Evolutionary conservation across 2,329 filamentous ascomycete species (phyloP).

Genomic region (Xylariaceae sp.): DNA sequence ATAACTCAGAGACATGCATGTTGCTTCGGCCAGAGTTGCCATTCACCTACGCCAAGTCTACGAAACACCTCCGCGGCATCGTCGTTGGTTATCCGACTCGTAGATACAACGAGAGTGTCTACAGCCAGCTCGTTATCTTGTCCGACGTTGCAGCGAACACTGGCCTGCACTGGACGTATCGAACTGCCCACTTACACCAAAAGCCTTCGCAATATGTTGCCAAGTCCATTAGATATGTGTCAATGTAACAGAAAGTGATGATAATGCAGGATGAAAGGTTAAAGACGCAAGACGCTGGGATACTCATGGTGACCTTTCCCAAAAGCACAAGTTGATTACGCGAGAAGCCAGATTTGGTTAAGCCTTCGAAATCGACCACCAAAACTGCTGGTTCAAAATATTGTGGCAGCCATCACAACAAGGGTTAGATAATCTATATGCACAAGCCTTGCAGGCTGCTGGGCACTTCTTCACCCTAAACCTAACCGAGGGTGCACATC

Average conservation of each 20-base stretch:
- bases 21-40: too few species aligned
- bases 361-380: slow-evolving; percentile 4
- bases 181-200: not conserved
- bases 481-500: too few species aligned
- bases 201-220: slow-evolving; percentile 26
- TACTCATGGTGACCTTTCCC: not conserved
- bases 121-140: slow-evolving; percentile 1
- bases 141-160: slow-evolving; percentile 18
- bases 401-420: not conserved
- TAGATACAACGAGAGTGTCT: not conserved
- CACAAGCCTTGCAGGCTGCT: slow-evolving; percentile 5
- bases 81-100: too few species aligned
- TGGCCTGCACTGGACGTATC: not conserved
- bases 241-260: not conserved
- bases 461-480: too few species aligned
- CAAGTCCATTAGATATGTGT: not conserved
- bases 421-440: not conserved
- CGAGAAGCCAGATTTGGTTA: slow-evolving; percentile 18
- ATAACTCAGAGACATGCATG: too few species aligned
- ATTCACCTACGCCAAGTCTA: too few species aligned
- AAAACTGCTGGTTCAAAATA: slow-evolving; percentile 8
- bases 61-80: not conserved
- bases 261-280: slow-evolving; percentile 15
- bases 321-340: slow-evolving; percentile 12
- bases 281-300: slow-evolving; percentile 13